These are phyloP conservation scores for Medakamo hakoo DNA, from an alignment of 139 green algal species.

Conservation along the genomic window DNA sequence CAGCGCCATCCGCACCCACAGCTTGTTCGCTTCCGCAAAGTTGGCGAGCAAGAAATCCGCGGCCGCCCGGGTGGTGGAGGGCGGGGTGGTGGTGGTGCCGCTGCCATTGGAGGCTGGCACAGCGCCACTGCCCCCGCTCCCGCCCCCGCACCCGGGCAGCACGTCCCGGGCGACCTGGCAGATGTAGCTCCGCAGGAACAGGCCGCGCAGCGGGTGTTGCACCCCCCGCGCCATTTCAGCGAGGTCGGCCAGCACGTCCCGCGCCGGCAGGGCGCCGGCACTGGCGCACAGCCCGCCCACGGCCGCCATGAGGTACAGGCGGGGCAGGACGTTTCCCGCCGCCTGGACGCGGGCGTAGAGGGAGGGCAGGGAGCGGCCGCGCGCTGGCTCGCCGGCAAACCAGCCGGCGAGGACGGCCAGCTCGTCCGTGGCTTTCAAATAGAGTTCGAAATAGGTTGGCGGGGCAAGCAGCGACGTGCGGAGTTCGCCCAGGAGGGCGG, in stretches of 20 bases:
- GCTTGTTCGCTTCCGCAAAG: constrained; percentile 99
- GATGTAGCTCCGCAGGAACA: constrained; percentile 92
- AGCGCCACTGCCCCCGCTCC: no score
- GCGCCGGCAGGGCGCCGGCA: background rate
- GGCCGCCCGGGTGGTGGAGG: no score
- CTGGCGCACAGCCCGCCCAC: constrained; percentile 40
- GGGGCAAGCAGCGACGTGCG: constrained; percentile 74
- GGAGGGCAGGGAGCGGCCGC: constrained; percentile 46
- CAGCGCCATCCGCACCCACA: constrained; percentile 86
- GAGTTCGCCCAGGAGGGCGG: constrained; percentile 84
- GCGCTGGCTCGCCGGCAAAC: constrained; percentile 60
- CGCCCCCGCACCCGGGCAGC: background rate
- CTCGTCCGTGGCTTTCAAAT: constrained; percentile 79
- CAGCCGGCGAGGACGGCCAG: constrained; percentile 51
- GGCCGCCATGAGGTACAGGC: constrained; percentile 39
- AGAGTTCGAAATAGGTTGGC: constrained; percentile 96
- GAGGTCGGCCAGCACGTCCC: constrained; percentile 63
- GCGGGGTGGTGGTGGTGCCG: no score
- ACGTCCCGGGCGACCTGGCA: background rate
- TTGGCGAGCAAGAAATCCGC: constrained; percentile 89
- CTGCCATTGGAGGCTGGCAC: no score
- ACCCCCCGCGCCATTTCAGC: constrained; percentile 94
- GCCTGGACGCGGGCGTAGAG: constrained; percentile 95
- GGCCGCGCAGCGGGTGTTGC: constrained; percentile 88
- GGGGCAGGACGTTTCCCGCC: constrained; percentile 86